Evolutionary conservation across 176 grass and related monocot genomes (phyloP), one percentile per base, ranked within the genome.

Genomic region (Musa acuminata): DNA sequence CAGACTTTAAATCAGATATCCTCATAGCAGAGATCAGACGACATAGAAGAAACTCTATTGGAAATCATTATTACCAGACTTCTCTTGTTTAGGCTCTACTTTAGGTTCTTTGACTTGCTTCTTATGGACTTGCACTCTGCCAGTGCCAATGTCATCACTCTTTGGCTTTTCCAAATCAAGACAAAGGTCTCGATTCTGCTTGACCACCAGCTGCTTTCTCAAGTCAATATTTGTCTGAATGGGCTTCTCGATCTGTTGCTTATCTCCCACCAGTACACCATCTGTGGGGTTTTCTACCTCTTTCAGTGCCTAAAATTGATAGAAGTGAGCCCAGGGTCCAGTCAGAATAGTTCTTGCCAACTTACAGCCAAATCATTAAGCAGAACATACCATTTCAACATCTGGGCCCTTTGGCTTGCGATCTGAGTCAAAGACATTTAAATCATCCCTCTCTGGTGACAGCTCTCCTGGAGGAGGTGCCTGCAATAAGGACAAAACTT

Each of bases 381-480:
- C 1, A 70, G 8, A 20, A 43, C 14, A 20, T 72, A 95, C 96
- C 96, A 91, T 81, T 75, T 95, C 84, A 62, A 85, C 85, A 77
- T 87, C 88, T 87, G 90, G 87, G 83, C 82, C 78, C 80, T 73
- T 76, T 81, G 80, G 72, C 84, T 89, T 87, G 75, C 84, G 87
- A 94, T 91, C 82, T 54, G 66, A 52, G 82, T 95, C 82, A 78
- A 80, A 85, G 71, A 86, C 85, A 87, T 91, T 83, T 86, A 82
- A 80, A 77, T 85, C 86, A 80, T 95, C 96, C 75, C 86, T 84
- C 71, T 95, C 91, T 81, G 91, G 86, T 84, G 95, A 98, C 85
- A 94, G 72, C 84, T 98, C 94, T 88, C 90, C 95, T 82, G 95
- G 86, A 82, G 94, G 94, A 76, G 95, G 96, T 79, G 91, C 96